Percentiles rank a stretch among this genome's conserved stretches.
Evolutionary conservation across 176 grass and related monocot species (phyloP).

Genomic region (Pontederia crassipes): DNA sequence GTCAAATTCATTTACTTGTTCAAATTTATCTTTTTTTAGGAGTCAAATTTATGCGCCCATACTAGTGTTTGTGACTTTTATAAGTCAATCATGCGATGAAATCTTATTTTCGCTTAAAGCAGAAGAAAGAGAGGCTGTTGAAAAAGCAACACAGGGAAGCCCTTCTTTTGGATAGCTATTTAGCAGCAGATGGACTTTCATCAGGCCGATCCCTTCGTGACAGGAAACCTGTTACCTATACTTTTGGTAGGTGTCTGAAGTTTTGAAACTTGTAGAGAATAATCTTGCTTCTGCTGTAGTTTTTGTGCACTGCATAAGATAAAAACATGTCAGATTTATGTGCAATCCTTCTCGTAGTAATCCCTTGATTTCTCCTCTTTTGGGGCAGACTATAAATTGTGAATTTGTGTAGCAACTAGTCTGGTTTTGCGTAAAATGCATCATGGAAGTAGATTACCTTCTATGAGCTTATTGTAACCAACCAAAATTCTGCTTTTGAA

Average conservation of each 20-base stretch:
- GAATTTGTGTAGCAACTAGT: no score
- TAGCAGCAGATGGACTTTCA: constrained; percentile 62
- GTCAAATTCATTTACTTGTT: neutral
- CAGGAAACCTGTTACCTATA: constrained; percentile 89
- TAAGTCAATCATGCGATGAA: neutral
- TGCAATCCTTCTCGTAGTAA: no score
- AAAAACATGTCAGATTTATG: no score
- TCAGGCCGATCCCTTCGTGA: constrained; percentile 76
- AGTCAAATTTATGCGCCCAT: neutral
- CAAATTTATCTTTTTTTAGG: neutral
- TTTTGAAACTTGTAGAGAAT: neutral
- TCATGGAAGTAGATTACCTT: no score
- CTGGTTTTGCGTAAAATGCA: no score
- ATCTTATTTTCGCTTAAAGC: constrained; percentile 18
- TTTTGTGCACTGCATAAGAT: neutral
- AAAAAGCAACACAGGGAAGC: constrained; percentile 98
- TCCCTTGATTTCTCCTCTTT: no score
- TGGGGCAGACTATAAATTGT: no score
- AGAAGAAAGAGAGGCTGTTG: constrained; percentile 83
- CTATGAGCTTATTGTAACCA: no score
- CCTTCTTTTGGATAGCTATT: constrained; percentile 68
- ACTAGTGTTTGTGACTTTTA: neutral
- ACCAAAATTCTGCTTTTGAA: no score
- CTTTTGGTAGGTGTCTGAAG: constrained; percentile 62
- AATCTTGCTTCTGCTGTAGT: neutral